Evolutionary conservation across 257 asterid genomes (phyloP).

Genomic region (Solanum chmielewskii): DNA sequence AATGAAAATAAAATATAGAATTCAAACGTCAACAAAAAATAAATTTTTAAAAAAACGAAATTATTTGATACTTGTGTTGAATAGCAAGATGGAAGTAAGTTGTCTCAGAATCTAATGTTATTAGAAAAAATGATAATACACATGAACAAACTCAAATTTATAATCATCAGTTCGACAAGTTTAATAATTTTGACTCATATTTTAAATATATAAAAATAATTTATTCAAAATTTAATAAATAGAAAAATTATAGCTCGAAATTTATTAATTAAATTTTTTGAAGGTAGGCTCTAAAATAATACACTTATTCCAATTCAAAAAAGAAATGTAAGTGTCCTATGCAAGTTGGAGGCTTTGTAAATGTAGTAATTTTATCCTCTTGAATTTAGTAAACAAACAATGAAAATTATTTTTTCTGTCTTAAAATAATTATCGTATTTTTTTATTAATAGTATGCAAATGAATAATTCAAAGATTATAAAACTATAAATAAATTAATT

Average conservation of each 20-base stretch:
- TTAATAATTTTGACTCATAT: not conserved
- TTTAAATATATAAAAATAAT: not conserved
- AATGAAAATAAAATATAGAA: not conserved
- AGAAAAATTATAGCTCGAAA: not conserved
- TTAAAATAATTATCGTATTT: not conserved
- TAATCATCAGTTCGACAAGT: accelerated
- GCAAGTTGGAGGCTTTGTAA: not conserved
- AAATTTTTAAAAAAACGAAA: accelerated
- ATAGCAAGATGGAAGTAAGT: not conserved
- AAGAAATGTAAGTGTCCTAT: not conserved
- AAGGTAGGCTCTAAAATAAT: not conserved
- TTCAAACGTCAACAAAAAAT: not conserved
- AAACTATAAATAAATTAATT: not conserved
- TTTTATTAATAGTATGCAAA: not conserved
- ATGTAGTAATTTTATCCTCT: not conserved
- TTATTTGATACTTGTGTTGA: not conserved
- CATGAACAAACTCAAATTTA: not conserved
- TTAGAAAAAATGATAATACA: not conserved
- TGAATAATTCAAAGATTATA: not conserved
- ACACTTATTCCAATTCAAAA: not conserved
- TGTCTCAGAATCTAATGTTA: not conserved
- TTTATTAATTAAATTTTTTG: not conserved
- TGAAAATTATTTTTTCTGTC: not conserved
- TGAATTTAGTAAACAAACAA: not conserved
- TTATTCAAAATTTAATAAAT: not conserved